phyloP scores from a whole-genome alignment of 495 filamentous ascomycete species.

The Neurospora sp. region DNA sequence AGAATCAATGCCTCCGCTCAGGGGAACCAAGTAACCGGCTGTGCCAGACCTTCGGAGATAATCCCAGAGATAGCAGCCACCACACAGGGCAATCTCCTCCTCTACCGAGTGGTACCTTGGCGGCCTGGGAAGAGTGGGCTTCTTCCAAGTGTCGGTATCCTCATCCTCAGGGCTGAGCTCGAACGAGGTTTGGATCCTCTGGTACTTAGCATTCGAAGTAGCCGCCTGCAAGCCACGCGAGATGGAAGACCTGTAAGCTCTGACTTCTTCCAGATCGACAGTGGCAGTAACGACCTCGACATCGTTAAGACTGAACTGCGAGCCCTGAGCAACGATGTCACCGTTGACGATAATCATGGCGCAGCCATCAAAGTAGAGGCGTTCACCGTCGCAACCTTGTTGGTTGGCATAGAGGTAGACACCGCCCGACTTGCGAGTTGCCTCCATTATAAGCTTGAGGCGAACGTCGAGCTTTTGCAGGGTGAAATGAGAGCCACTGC shows the following conservation, averaged over 20 bases:
- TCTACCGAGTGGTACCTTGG: conserved; percentile 52
- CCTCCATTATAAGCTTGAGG: conserved; percentile 63
- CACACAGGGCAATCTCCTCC: conserved; percentile 64
- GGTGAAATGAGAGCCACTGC: conserved; percentile 57
- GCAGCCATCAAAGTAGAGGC: conserved; percentile 54
- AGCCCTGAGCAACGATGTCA: conserved; percentile 56
- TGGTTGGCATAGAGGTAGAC: conserved; percentile 61
- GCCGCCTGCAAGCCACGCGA: conserved; percentile 50
- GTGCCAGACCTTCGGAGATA: conserved; percentile 59
- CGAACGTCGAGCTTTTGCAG: conserved; percentile 68
- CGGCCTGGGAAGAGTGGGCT: conserved; percentile 23
- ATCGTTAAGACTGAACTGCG: conserved; percentile 67
- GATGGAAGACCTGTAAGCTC: conserved; percentile 41
- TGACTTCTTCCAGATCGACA: conserved; percentile 69
- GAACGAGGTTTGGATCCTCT: conserved; percentile 30
- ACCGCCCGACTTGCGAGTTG: conserved; percentile 65
- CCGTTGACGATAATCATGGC: conserved; percentile 72
- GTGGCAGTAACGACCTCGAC: conserved; percentile 80
- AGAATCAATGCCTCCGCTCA: conserved; percentile 64
- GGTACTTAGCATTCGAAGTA: conserved; percentile 24
- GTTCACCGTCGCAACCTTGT: conserved; percentile 60
- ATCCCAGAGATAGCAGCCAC: conserved; percentile 77
- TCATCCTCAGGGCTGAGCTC: conserved; percentile 29
- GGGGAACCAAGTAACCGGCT: conserved; percentile 49
- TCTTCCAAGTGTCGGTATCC: conserved; percentile 16